phyloP scores from a whole-genome alignment of 148 eudicot species.

The Limonium bicolor region DNA sequence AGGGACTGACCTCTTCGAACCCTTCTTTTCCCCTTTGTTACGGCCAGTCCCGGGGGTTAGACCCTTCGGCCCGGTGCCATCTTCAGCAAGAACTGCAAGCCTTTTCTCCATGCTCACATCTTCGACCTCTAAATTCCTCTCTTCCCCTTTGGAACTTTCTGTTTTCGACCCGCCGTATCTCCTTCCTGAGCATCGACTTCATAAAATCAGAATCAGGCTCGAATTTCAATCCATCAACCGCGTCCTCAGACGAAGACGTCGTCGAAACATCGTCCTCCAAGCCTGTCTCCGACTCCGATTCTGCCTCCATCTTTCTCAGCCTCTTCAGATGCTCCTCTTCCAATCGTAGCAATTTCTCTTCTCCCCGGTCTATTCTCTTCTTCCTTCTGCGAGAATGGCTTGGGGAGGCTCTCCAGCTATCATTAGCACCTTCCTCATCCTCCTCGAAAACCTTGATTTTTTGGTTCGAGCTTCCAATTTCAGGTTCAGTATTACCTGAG shows the following conservation, averaged over 20 bases:
- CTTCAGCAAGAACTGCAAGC: conserved; percentile 2
- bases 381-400: conserved; percentile 7
- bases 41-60: not conserved
- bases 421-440: not conserved
- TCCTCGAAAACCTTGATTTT: not conserved
- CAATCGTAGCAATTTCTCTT: conserved; percentile 5
- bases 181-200: conserved; percentile 39
- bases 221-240: conserved; percentile 20
- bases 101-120: conserved; percentile 12
- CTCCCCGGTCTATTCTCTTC: conserved; percentile 12
- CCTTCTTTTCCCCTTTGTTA: not conserved
- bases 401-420: not conserved
- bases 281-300: conserved; percentile 2
- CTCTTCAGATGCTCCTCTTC: conserved; percentile 3
- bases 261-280: conserved; percentile 9
- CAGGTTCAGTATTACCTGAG: not conserved
- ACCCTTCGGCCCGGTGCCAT: not conserved
- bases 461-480: not conserved
- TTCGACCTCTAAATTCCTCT: conserved; percentile 42
- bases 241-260: conserved; percentile 25
- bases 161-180: conserved; percentile 7
- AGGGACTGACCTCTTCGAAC: not conserved
- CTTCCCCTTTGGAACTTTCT: conserved; percentile 2
- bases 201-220: conserved; percentile 49
- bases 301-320: not conserved